Conservation (phyloP, 2,329 filamentous ascomycete genomes). For the Chaetothyriales sp. region DNA sequence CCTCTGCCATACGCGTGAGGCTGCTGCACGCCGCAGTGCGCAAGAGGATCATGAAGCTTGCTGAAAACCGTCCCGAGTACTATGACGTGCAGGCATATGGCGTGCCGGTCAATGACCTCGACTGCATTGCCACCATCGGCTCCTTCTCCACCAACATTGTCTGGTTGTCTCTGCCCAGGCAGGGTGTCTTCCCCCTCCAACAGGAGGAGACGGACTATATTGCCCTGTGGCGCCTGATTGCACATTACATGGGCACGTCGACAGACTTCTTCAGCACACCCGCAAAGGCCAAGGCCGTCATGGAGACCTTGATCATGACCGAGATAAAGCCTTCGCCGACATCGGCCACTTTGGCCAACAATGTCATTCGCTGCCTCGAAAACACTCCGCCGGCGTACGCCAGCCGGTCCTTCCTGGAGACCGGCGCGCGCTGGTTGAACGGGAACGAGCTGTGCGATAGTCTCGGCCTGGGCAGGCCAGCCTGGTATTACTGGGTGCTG, state of each 20-base stretch:
- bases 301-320: conserved; percentile 51
- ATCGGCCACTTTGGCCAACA: conserved; percentile 25
- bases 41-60: conserved; percentile 48
- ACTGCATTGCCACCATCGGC: conserved; percentile 57
- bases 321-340: conserved; percentile 25
- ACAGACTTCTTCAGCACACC: conserved; percentile 46
- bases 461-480: conserved; percentile 24
- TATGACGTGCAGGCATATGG: conserved; percentile 47
- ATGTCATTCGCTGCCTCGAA: conserved; percentile 55
- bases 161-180: conserved; percentile 55
- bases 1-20: conserved; percentile 52
- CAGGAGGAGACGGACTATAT: conserved; percentile 57
- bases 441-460: conserved; percentile 38
- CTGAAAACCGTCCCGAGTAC: conserved; percentile 44
- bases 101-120: conserved; percentile 61
- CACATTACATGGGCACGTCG: conserved; percentile 56
- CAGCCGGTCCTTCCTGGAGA: conserved; percentile 25
- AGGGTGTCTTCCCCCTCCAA: conserved; percentile 52
- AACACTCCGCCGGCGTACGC: conserved; percentile 46
- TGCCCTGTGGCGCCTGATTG: conserved; percentile 63
- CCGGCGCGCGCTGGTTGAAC: conserved; percentile 28
- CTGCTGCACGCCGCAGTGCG: conserved; percentile 57
- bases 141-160: conserved; percentile 57
- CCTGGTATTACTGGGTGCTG: conserved; percentile 11
- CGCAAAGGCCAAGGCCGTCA: conserved; percentile 41